Evolutionary conservation across 371 early-diverging fungal genomes (phyloP).

Genomic region (Funneliformis caledonium): DNA sequence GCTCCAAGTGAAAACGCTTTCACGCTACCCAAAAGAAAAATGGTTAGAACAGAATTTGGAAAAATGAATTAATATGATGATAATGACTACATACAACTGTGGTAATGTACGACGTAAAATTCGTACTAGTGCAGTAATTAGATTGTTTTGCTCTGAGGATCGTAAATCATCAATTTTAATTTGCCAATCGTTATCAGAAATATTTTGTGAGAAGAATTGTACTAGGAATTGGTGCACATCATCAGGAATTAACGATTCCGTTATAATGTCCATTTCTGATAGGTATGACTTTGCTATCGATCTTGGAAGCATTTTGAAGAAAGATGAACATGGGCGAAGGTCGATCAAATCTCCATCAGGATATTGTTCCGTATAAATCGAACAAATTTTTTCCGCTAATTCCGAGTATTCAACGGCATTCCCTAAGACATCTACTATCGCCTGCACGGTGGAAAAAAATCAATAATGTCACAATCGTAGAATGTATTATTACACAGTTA

Average conservation of each 20-base stretch:
- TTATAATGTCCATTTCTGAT: slow-evolving; percentile 35
- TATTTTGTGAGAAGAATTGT: slow-evolving; percentile 17
- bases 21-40: slow-evolving; percentile 33
- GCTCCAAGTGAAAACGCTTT: slow-evolving; percentile 38
- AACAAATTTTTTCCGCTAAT: slow-evolving; percentile 26
- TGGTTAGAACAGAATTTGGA: slow-evolving; percentile 33
- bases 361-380: slow-evolving; percentile 16
- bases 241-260: slow-evolving; percentile 8
- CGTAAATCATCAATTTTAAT: slow-evolving; percentile 26
- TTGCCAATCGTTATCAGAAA: slow-evolving; percentile 20
- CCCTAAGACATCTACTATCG: slow-evolving; percentile 27
- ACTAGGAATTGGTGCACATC: slow-evolving; percentile 24
- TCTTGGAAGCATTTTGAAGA: slow-evolving; percentile 35
- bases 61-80: slow-evolving; percentile 35
- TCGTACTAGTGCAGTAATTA: slow-evolving; percentile 16
- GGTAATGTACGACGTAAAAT: slow-evolving; percentile 16
- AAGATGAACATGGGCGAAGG: slow-evolving; percentile 15
- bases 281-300: slow-evolving; percentile 34
- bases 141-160: slow-evolving; percentile 7
- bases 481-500: too few relatives aligned
- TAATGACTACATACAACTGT: slow-evolving; percentile 26
- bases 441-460: background rate
- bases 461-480: background rate
- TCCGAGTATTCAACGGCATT: slow-evolving; percentile 29
- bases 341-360: slow-evolving; percentile 30